Evolutionary conservation across 352 stramenopile genomes (phyloP), one percentile per base, ranked within the genome.

Genomic region (Pythium chondricola): DNA sequence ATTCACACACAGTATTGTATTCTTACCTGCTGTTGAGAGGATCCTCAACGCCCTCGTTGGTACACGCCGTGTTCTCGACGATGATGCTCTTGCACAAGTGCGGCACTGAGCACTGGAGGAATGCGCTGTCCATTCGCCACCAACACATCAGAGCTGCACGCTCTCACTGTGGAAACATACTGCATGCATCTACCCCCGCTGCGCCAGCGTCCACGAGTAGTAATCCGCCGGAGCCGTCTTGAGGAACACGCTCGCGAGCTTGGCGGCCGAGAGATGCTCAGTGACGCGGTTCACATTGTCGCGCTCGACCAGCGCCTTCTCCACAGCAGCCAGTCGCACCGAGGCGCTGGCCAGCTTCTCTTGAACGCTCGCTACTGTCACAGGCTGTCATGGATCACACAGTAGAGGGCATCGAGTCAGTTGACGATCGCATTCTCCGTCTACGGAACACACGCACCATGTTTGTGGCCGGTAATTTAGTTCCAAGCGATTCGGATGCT

Each of bases 61-160:
- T 67, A 53, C 73, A 93, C 46, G 79, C 67, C 41, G 79, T 83
- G 63, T 95, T 95, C 53, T 95, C 80, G 25, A 95, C 79, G 47
- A 95, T 78, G 50, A 95, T 95, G 52, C 78, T 93, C 64, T 95
- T 95, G 65, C 84, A 95, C 25, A 95, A 58, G 43, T 95, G 84
- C 32, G 70, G 62, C 21, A 77, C 62, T 11, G 58, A 50, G 52
- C 79, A 90, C 13, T 74, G 53, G 18, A 95, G 59, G 35, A 91
- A 71, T 31, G 62, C 51, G n/a, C 79, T 90, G 43, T 39, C 10
- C 24, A 21, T 1, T 11, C 13, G 32, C 27, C 32, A 35, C 24
- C 21, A 25, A 16, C 25, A 59, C 9, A 40, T 33, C n/a, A 25
- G 18, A 43, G 18, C 11, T 17, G 4, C 3, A 20, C 18, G 22